These are phyloP conservation scores for Lagenidium sp. DNA, from an alignment of 352 stramenopile genomes.

Conservation along the genomic window DNA sequence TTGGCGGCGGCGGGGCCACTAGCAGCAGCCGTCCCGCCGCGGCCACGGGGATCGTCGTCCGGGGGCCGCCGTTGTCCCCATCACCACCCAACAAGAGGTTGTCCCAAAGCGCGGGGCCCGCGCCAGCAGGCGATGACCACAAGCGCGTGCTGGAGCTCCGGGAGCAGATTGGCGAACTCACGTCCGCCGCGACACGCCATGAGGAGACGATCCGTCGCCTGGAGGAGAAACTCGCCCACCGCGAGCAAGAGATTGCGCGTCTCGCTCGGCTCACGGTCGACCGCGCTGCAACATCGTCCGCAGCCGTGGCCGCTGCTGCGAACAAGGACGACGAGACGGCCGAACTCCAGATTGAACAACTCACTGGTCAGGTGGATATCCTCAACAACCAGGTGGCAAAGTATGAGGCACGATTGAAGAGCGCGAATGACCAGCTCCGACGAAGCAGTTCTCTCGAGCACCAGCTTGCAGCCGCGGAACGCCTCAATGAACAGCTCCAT, in stretches of 20 bases:
- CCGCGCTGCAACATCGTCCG: background rate
- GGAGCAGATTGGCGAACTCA: conserved; percentile 33
- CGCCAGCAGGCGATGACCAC: no score
- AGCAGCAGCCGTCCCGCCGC: conserved; percentile 8
- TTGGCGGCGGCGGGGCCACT: conserved; percentile 18
- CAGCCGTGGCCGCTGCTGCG: background rate
- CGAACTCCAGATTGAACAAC: conserved; percentile 58
- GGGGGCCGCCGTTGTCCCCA: no score
- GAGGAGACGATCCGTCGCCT: conserved; percentile 27
- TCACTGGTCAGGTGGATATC: conserved; percentile 59
- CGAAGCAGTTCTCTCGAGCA: conserved; percentile 31
- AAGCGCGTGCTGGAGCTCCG: conserved; percentile 34
- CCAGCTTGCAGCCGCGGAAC: conserved; percentile 46
- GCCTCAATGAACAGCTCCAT: conserved; percentile 34
- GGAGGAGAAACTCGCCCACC: conserved; percentile 41
- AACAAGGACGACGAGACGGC: conserved; percentile 21
- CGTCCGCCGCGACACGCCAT: conserved; percentile 31
- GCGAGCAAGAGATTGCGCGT: conserved; percentile 61
- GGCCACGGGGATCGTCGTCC: no score
- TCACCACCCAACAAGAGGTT: no score
- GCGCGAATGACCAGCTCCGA: conserved; percentile 41
- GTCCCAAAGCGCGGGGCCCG: no score
- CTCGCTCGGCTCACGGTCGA: conserved; percentile 39
- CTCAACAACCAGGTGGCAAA: conserved; percentile 76
- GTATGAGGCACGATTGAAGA: conserved; percentile 65